Evolutionary conservation across 805 yeast species (phyloP), one percentile per base, ranked within the genome.

Genomic region (Cyberlindnera samutprakarnensis): DNA sequence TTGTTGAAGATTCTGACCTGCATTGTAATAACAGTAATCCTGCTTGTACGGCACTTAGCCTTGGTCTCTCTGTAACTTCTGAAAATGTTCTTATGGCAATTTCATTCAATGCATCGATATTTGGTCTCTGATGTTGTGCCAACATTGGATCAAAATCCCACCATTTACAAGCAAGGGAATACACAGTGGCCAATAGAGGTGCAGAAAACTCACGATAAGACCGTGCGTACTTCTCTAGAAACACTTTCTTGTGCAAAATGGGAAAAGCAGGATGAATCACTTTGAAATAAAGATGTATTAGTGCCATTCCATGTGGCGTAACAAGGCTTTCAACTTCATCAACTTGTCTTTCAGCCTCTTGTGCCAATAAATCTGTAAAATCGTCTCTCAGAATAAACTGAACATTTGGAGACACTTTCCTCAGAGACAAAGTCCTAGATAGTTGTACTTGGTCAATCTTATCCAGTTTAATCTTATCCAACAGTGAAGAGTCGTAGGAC

Each of bases 181-280:
- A 90, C 2, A 90, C 95, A 0, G 95, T 83, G 0, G 96, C 96
- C 28, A 90, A 61, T 30, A 90, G 58, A 0, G 96, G 94, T 0
- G 96, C 94, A 33, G 92, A 77, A 46, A 90, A 76, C 55, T 90
- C 97, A 28, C 95, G 70, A 53, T 86, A 94, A 1, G 96, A 86
- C 35, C 97, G 64, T 2, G 88, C 64, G 53, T 88, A 90, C 53
- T 90, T 90, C 47, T 90, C 97, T 39, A 90, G 51, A 46, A 90
- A 92, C 6, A 90, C 96, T 46, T 81, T 76, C 49, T 87, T 90
- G 56, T 92, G 96, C 31, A 90, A 58, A 9, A 90, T 78, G 0
- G 97, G 98, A 56, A 85, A 85, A 4, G 85, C 77, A 0, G 96
- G 96, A 49, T 90, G 97, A 21, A 88, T 77, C 13, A 83, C 72